phyloP scores from a whole-genome alignment of 495 filamentous ascomycete genomes.

The Xylaria castorea region DNA sequence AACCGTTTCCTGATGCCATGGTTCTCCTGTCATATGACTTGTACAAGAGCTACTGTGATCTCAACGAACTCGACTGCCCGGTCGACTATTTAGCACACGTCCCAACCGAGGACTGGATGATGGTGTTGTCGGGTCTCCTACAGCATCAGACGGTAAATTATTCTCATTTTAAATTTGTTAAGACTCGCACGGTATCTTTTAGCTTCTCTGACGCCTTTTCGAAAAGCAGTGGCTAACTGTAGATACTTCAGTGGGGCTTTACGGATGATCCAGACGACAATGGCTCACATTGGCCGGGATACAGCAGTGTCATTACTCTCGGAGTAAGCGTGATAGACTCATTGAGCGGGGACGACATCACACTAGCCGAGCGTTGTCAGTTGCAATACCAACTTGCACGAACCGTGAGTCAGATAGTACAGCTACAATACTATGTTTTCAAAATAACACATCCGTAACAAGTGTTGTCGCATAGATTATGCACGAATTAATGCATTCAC shows the following conservation, averaged over 20 bases:
- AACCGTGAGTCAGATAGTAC: background rate
- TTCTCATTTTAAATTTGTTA: background rate
- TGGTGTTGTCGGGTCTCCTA: background rate
- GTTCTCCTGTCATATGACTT: constrained; percentile 2
- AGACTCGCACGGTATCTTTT: background rate
- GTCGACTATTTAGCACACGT: background rate
- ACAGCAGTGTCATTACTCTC: background rate
- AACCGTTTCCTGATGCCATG: background rate
- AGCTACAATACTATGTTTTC: background rate
- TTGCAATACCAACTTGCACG: background rate
- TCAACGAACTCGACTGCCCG: background rate
- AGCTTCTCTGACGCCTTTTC: background rate
- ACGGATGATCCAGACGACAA: background rate
- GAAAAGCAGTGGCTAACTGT: background rate
- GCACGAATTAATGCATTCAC: constrained; percentile 3
- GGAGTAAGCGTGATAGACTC: background rate
- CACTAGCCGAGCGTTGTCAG: constrained; percentile 9
- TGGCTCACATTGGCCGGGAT: background rate
- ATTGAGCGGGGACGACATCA: constrained; percentile 1
- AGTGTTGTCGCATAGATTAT: background rate
- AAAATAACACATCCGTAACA: background rate
- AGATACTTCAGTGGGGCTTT: constrained; percentile 6
- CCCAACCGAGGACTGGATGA: background rate
- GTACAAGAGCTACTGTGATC: background rate
- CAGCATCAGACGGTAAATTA: background rate